A percentile compares a stretch with the other conserved stretches of the same genome.
phyloP scores from a whole-genome alignment of 768 basidiomycete species.

The Strobilomyces confusus region DNA sequence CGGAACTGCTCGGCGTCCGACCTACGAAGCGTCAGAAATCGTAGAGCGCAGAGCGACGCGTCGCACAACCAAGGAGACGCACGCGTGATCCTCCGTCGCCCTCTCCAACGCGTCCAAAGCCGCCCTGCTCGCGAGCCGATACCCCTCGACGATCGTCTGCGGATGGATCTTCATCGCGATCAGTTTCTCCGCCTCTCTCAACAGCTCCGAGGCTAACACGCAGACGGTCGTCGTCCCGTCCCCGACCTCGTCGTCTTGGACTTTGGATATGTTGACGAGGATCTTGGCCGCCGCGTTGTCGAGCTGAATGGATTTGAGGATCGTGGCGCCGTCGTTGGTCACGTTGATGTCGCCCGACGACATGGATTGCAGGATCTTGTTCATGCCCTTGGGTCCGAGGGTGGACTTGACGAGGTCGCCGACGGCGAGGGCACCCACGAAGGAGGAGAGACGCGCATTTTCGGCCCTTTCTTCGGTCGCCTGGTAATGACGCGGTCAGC shows the following conservation, averaged over 20 bases:
- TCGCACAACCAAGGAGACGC: constrained; percentile 29
- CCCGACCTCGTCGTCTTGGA: constrained; percentile 99
- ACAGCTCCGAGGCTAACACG: constrained; percentile 85
- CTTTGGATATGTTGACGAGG: constrained; percentile 98
- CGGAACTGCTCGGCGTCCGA: constrained; percentile 74
- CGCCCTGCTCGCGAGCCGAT: constrained; percentile 82
- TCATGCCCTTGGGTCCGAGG: constrained; percentile 98
- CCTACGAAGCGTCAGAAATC: constrained; percentile 33
- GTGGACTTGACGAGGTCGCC: constrained; percentile 99
- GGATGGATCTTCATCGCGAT: constrained; percentile 93
- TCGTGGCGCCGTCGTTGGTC: constrained; percentile 98
- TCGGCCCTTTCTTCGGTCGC: constrained; percentile 95
- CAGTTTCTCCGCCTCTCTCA: constrained; percentile 94
- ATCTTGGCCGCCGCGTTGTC: constrained; percentile 99
- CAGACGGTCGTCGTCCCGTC: constrained; percentile 93
- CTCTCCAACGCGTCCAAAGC: constrained; percentile 82
- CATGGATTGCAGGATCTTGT: constrained; percentile 94
- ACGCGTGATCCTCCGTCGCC: constrained; percentile 83
- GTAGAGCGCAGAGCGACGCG: not conserved
- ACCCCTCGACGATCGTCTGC: constrained; percentile 97
- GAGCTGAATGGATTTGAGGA: constrained; percentile 93
- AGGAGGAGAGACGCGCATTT: constrained; percentile 96
- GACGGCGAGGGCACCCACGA: constrained; percentile 94
- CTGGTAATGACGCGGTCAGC: constrained; percentile 33
- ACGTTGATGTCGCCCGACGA: constrained; percentile 92